phyloP scores from a whole-genome alignment of 2,329 filamentous ascomycete species.

The Colletotrichum sp. region DNA sequence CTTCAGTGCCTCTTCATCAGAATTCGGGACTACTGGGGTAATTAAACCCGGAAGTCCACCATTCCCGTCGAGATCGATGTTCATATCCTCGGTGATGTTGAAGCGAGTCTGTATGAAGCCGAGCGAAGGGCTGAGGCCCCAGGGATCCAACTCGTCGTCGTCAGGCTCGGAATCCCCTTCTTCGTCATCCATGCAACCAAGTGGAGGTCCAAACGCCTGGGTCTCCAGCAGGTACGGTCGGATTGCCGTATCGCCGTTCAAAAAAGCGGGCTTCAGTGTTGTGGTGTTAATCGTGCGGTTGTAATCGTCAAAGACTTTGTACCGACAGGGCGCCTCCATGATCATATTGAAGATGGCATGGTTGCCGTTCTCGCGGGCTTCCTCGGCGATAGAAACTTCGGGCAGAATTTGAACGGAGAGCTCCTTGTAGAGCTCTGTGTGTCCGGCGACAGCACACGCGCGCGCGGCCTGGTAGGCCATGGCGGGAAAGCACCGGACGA shows the following conservation, averaged over 20 bases:
- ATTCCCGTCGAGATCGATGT: background rate
- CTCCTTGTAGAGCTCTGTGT: constrained; percentile 36
- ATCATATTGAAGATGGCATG: constrained; percentile 34
- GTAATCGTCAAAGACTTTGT: constrained; percentile 42
- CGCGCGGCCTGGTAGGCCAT: constrained; percentile 44
- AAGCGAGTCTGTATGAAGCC: background rate
- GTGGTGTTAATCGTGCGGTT: constrained; percentile 21
- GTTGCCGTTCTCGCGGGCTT: constrained; percentile 31
- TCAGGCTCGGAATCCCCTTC: background rate
- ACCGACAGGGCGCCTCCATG: constrained; percentile 30
- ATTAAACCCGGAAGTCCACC: background rate
- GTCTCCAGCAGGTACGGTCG: background rate
- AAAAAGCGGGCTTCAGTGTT: background rate
- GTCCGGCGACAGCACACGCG: constrained; percentile 43
- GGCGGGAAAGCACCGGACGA: constrained; percentile 32
- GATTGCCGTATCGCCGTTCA: background rate
- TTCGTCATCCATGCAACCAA: background rate
- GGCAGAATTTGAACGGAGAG: constrained; percentile 36
- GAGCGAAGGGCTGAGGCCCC: background rate
- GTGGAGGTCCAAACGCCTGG: background rate
- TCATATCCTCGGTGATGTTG: background rate
- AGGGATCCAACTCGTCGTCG: background rate
- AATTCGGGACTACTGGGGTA: background rate
- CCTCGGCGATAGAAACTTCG: constrained; percentile 43
- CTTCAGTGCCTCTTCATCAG: background rate